Base-by-base conservation (phyloP, 768 basidiomycete genomes). In the Psilocybe tampanensis region DNA sequence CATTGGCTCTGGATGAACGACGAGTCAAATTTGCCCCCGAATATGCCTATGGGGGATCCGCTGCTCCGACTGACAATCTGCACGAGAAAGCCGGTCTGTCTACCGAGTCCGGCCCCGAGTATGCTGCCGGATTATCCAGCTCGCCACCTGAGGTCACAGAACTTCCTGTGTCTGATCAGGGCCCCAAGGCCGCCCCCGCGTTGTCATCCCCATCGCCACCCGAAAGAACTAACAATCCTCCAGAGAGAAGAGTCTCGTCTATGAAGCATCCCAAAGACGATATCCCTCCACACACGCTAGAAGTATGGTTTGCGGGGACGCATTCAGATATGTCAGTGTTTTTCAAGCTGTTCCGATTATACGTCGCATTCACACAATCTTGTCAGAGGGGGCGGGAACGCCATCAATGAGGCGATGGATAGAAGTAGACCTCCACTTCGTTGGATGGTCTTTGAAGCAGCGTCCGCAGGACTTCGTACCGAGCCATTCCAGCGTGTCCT, bases 1-100 rank as follows among this genome's bases (percentile, higher is more conserved):
- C 73, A 0, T 64, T 74, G 2, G 71, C 73, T 2, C 61, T 74
- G 2, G 73, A 74, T 32, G 73, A 74, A 45, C 64, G 68, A 17
- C 65, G 73, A 3, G 73, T 72, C 13, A 74, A 72, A 54, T 74
- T 70, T 44, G 57, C 69, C 7, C 72, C 72, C 0, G 68, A 70
- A 47, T 72, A 65, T 49, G 54, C 54, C 11, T n/a, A 54, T 23
- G 47, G 67, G 19, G 52, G 66, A 7, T 18, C 15, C 5, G 29
- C 36, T 3, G 8, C 43, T 29, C n/a, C n/a, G n/a, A n/a, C n/a
- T n/a, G n/a, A n/a, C n/a, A n/a, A n/a, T n/a, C n/a, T n/a, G n/a
- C n/a, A n/a, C n/a, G n/a, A n/a, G n/a, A n/a, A n/a, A n/a, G n/a
- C n/a, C n/a, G n/a, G n/a, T n/a, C n/a, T n/a, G n/a, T n/a, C n/a